Percentiles rank a stretch among this genome's conserved stretches.
Evolutionary conservation across 768 basidiomycete genomes (phyloP).

Genomic region (Termitomyces sp.): DNA sequence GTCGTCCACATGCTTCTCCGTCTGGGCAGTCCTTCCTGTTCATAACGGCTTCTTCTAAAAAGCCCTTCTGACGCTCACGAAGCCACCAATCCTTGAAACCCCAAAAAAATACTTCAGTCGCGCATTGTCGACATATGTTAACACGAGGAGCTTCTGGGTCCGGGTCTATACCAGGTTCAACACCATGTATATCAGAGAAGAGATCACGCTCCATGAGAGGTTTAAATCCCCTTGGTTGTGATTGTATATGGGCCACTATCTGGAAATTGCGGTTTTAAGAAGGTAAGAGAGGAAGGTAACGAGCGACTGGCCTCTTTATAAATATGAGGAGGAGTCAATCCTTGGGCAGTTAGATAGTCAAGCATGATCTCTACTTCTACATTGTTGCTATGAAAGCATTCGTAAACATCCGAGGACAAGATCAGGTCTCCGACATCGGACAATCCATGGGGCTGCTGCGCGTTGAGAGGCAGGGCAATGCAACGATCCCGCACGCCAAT

Average conservation of each 20-base stretch:
- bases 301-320: slow-evolving; percentile 66
- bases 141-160: slow-evolving; percentile 56
- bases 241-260: slow-evolving; percentile 61
- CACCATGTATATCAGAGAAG: slow-evolving; percentile 65
- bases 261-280: slow-evolving; percentile 20
- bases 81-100: slow-evolving; percentile 84
- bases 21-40: slow-evolving; percentile 68
- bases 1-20: slow-evolving; percentile 53
- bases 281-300: neutral
- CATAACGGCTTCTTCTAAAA: slow-evolving; percentile 50
- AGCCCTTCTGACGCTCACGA: slow-evolving; percentile 68
- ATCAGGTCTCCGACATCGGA: slow-evolving; percentile 71
- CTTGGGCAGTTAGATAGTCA: slow-evolving; percentile 67
- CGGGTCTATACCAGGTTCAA: slow-evolving; percentile 51
- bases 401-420: slow-evolving; percentile 73
- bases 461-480: slow-evolving; percentile 48
- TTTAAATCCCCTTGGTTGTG: slow-evolving; percentile 59
- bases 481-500: slow-evolving; percentile 76
- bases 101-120: slow-evolving; percentile 71
- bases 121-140: slow-evolving; percentile 68
- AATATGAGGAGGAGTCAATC: slow-evolving; percentile 64
- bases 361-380: slow-evolving; percentile 84
- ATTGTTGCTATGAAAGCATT: slow-evolving; percentile 73
- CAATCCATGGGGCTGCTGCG: slow-evolving; percentile 70
- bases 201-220: slow-evolving; percentile 68